These are phyloP conservation scores for Scheffersomyces segobiensis DNA, from an alignment of 1,139 yeast genomes.

Conservation along the genomic window DNA sequence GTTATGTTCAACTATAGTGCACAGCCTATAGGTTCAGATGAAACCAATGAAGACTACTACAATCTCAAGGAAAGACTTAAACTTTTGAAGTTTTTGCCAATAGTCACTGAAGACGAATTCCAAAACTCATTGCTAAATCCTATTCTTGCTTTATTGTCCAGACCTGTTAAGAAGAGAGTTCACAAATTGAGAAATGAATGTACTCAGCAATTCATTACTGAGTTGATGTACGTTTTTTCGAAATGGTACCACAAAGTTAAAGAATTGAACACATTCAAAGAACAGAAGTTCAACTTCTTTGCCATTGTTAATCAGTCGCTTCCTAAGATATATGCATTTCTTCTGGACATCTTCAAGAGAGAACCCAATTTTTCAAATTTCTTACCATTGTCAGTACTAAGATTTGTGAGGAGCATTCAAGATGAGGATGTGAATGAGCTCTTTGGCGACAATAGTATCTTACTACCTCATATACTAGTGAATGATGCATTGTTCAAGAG, in stretches of 20 bases:
- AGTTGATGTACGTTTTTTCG: constrained; percentile 3
- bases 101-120: constrained; percentile 1
- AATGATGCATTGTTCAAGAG: constrained; percentile 35
- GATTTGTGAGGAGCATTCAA: constrained; percentile 10
- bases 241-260: constrained; percentile 4
- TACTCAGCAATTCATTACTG: constrained; percentile 2
- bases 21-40: constrained; percentile 4
- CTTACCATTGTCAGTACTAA: constrained; percentile 10
- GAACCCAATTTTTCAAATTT: constrained; percentile 2
- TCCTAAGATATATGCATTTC: constrained; percentile 7
- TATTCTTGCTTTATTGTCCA: not conserved
- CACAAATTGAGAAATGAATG: not conserved
- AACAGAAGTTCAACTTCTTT: not conserved
- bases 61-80: constrained; percentile 10
- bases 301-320: constrained; percentile 9
- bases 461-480: constrained; percentile 40
- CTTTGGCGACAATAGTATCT: constrained; percentile 16
- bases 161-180: not conserved
- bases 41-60: not conserved
- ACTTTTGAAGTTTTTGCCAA: constrained; percentile 9
- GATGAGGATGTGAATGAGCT: constrained; percentile 9
- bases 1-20: constrained; percentile 9
- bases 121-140: constrained; percentile 1
- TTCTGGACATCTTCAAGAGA: constrained; percentile 2
- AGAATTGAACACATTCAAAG: not conserved